phyloP scores from a whole-genome alignment of 768 basidiomycete species.

The Hemileccinum impolitum region DNA sequence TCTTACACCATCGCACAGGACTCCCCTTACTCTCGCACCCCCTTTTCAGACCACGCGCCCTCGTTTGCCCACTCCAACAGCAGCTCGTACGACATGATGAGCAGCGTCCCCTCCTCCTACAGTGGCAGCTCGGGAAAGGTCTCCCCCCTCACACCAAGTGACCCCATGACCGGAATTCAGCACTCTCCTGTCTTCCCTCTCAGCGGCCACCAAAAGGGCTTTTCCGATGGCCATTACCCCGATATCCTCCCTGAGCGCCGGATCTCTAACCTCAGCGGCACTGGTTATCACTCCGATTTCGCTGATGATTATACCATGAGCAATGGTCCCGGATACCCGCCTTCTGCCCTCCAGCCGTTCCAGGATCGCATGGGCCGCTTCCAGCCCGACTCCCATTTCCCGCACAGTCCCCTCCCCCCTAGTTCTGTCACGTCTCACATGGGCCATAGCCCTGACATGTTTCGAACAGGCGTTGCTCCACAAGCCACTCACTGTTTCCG shows the following conservation, averaged over 20 bases:
- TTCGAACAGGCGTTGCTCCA: slow-evolving; percentile 62
- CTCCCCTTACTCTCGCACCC: slow-evolving; percentile 52
- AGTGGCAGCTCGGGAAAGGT: slow-evolving; percentile 62
- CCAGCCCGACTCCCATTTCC: slow-evolving; percentile 51
- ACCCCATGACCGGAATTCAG: slow-evolving; percentile 56
- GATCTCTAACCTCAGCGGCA: slow-evolving; percentile 41
- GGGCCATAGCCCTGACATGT: slow-evolving; percentile 49
- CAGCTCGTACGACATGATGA: slow-evolving; percentile 64
- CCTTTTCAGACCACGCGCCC: slow-evolving; percentile 59
- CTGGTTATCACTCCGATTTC: slow-evolving; percentile 56
- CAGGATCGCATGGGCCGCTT: slow-evolving; percentile 57
- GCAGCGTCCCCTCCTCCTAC: slow-evolving; percentile 60
- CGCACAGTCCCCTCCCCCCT: slow-evolving; percentile 40
- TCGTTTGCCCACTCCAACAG: slow-evolving; percentile 51
- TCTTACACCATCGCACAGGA: slow-evolving; percentile 54
- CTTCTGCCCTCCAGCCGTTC: slow-evolving; percentile 54
- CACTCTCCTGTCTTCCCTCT: slow-evolving; percentile 51
- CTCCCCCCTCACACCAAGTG: slow-evolving; percentile 70
- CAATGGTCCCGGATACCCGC: slow-evolving; percentile 44
- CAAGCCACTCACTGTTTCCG: slow-evolving; percentile 66
- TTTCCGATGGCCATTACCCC: slow-evolving; percentile 49
- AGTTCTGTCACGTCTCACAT: slow-evolving; percentile 48
- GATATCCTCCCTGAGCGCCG: slow-evolving; percentile 62
- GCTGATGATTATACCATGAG: slow-evolving; percentile 60
- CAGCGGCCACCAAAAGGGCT: slow-evolving; percentile 50